Evolutionary conservation across 805 yeast species (phyloP).

Genomic region (Myxozyma neotropica): DNA sequence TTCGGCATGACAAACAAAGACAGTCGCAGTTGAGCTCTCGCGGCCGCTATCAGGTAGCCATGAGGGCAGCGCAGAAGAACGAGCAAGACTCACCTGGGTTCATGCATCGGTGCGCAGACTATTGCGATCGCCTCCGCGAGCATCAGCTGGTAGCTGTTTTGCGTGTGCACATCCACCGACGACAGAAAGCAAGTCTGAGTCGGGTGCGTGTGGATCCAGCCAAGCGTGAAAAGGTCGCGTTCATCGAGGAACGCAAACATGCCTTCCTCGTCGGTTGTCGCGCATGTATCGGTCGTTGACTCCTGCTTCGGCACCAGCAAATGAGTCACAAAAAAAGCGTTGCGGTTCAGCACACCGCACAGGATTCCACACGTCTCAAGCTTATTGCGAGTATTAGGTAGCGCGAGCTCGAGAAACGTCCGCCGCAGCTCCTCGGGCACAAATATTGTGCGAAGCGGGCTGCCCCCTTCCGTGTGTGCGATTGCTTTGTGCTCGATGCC

Average conservation of each 20-base stretch:
- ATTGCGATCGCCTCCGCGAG: constrained; percentile 69
- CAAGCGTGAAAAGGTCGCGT: constrained; percentile 61
- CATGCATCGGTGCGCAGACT: constrained; percentile 59
- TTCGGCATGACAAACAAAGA: no score
- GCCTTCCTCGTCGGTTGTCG: constrained; percentile 60
- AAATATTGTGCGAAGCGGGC: constrained; percentile 55
- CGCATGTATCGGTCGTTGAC: constrained; percentile 64
- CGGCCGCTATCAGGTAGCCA: no score
- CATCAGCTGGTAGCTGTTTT: constrained; percentile 69
- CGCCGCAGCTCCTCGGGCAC: constrained; percentile 51
- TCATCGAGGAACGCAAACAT: constrained; percentile 59
- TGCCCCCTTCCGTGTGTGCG: constrained; percentile 58
- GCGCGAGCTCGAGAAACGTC: constrained; percentile 52
- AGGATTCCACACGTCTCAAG: constrained; percentile 70
- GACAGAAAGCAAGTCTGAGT: constrained; percentile 71
- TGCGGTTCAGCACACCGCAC: constrained; percentile 61
- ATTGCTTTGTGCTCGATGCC: constrained; percentile 27
- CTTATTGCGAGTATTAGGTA: constrained; percentile 51
- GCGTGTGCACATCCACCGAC: constrained; percentile 69
- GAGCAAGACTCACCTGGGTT: constrained; percentile 42
- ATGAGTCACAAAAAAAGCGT: constrained; percentile 65
- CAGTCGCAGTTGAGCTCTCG: not conserved
- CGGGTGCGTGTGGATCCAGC: constrained; percentile 78
- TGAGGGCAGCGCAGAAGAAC: not conserved
- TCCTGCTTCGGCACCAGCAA: constrained; percentile 65